Evolutionary conservation across 2,329 filamentous ascomycete species (phyloP), one percentile per base, ranked within the genome.

Genomic region (Cadophora sp.): DNA sequence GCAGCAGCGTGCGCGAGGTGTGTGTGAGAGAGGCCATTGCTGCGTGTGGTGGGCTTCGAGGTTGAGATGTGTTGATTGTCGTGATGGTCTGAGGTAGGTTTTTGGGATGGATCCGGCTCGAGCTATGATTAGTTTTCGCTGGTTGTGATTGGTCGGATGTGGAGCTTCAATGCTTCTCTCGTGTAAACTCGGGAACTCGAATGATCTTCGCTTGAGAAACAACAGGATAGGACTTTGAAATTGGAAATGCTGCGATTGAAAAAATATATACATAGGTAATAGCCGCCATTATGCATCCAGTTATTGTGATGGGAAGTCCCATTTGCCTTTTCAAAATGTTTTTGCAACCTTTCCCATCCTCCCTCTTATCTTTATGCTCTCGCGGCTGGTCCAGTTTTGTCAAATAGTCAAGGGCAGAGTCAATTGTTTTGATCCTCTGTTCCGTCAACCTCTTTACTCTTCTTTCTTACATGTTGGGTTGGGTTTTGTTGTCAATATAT

Each of bases 1-100:
- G 90, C 84, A 91, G 84, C 79, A 92, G 85, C 77, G 87, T 83
- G 81, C 88, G 88, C 79, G 91, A 88, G 79, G 88, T 86, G 79
- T 86, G 85, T 78, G 88, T 82, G 80, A 93, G 86, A 79, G 88
- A 83, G 81, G 89, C 88, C 89, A 92, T 92, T 77, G 79, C 66
- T 80, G 78, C 47, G 68, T 68, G 62, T 65, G 59, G 56, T 68
- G 67, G 33, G 48, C 20, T 27, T 39, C 3, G 41, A 50, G 59
- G 27, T 30, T 39, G 45, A 62, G 59, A 62, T 62, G 59, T 62
- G 36, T 41, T 20, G 59, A 36, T 4, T 8, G 47, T 36, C 27
- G 47, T 51, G 59, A 51, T 50, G 48, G 36, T 30, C 48, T 63
- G 48, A 55, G 61, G 61, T 30, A 55, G 61, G 61, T 55, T 63